Evolutionary conservation across 148 eudicot genomes (phyloP).

Genomic region (Rhododendron henanense): DNA sequence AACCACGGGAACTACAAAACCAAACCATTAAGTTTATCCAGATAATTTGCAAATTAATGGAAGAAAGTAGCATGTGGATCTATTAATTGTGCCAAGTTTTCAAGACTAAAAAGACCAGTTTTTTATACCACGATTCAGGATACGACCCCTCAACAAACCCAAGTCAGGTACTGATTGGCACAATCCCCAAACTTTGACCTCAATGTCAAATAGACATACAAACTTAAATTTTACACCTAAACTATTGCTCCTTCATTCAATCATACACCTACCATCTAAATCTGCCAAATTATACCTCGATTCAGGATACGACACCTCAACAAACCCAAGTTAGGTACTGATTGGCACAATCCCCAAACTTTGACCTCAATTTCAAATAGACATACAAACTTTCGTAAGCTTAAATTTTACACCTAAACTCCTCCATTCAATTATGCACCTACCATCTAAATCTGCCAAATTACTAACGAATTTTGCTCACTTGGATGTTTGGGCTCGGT

Average conservation of each 20-base stretch:
- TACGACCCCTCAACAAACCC: not conserved
- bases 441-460: not conserved
- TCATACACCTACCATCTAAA: not conserved
- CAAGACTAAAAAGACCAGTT: not conserved
- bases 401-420: no score
- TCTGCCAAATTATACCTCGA: not conserved
- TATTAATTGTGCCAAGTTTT: no score
- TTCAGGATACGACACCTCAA: not conserved
- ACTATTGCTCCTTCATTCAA: no score
- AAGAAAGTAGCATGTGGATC: not conserved
- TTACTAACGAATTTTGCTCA: not conserved
- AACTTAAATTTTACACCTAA: not conserved
- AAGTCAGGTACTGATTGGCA: not conserved
- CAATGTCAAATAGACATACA: not conserved
- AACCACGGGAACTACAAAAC: not conserved
- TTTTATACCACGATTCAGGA: not conserved
- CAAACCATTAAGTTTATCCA: not conserved
- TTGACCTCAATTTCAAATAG: not conserved
- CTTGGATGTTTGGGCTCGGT: not conserved
- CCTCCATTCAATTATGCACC: not conserved
- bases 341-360: not conserved
- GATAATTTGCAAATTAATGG: not conserved
- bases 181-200: not conserved
- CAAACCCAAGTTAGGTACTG: not conserved
- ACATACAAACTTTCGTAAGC: not conserved